Conservation (phyloP, 305 asterid species). For the Solanum hybrid region DNA sequence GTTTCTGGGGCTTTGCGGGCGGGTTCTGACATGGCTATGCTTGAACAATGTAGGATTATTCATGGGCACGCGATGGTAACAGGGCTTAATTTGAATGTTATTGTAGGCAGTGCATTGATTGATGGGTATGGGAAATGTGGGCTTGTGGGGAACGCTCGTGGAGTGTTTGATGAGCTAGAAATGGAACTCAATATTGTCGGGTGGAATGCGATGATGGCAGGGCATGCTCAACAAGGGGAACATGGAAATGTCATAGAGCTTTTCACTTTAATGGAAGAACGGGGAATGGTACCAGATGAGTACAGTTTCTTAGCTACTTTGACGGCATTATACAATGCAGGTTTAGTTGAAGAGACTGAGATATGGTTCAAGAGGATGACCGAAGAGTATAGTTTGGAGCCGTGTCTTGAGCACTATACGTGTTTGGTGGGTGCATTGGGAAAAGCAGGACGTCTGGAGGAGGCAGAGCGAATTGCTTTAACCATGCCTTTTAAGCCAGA, state of each 20-base stretch:
- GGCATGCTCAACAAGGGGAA: constrained; percentile 66
- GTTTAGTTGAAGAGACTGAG: constrained; percentile 41
- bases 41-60: constrained; percentile 57
- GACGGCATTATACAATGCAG: constrained; percentile 53
- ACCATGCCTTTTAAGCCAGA: constrained; percentile 69
- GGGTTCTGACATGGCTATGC: constrained; percentile 48
- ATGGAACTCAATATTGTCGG: constrained; percentile 24
- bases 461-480: constrained; percentile 51
- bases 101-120: constrained; percentile 56
- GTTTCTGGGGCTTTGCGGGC: constrained; percentile 64
- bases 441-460: constrained; percentile 42
- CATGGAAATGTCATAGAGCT: constrained; percentile 29
- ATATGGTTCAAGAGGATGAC: constrained; percentile 55
- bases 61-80: constrained; percentile 59
- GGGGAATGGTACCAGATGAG: constrained; percentile 43
- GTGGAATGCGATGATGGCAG: constrained; percentile 77
- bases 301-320: constrained; percentile 63
- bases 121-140: constrained; percentile 88
- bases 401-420: constrained; percentile 66
- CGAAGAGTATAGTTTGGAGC: constrained; percentile 31
- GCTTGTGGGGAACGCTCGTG: constrained; percentile 44
- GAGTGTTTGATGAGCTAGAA: constrained; percentile 42
- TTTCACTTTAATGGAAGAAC: constrained; percentile 40
- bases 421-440: constrained; percentile 68
- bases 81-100: constrained; percentile 32